Percentiles rank a stretch among this genome's conserved stretches.
phyloP scores from a whole-genome alignment of 495 filamentous ascomycete species.

The Astrocystis sublimbata region DNA sequence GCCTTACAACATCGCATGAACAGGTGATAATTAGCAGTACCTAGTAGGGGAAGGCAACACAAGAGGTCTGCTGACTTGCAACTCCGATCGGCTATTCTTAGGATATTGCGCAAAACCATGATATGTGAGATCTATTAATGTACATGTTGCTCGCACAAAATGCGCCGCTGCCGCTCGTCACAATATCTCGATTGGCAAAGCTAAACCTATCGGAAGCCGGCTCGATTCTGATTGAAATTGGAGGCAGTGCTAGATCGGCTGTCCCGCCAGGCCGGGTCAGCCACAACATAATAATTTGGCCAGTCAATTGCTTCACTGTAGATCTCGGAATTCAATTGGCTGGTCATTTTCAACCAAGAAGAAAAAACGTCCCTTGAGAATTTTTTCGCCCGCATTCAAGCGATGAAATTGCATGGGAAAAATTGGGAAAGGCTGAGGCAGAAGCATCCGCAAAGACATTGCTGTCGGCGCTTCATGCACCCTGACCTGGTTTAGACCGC shows the following conservation, averaged over 20 bases:
- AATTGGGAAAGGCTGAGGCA: slow-evolving; percentile 5
- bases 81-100: slow-evolving; percentile 14
- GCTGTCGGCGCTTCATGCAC: slow-evolving; percentile 4
- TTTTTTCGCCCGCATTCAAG: slow-evolving; percentile 5
- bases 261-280: slow-evolving; percentile 22
- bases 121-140: slow-evolving; percentile 1
- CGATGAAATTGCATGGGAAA: not conserved
- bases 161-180: not conserved
- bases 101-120: slow-evolving; percentile 4
- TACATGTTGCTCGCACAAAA: not conserved
- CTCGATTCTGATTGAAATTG: slow-evolving; percentile 11
- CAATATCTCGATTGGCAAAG: not conserved
- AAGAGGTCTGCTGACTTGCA: slow-evolving; percentile 8
- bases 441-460: not conserved
- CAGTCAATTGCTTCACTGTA: slow-evolving; percentile 3
- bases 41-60: slow-evolving; percentile 13
- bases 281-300: slow-evolving; percentile 5
- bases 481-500: slow-evolving; percentile 6
- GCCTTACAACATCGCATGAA: slow-evolving; percentile 14
- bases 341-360: no score
- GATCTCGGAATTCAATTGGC: slow-evolving; percentile 3
- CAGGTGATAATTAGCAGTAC: not conserved
- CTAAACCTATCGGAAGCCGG: slow-evolving; percentile 8
- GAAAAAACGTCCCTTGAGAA: no score
- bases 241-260: slow-evolving; percentile 18